These are phyloP conservation scores for Zygotorulaspora chibaensis DNA, from an alignment of 805 yeast species.

Conservation along the genomic window DNA sequence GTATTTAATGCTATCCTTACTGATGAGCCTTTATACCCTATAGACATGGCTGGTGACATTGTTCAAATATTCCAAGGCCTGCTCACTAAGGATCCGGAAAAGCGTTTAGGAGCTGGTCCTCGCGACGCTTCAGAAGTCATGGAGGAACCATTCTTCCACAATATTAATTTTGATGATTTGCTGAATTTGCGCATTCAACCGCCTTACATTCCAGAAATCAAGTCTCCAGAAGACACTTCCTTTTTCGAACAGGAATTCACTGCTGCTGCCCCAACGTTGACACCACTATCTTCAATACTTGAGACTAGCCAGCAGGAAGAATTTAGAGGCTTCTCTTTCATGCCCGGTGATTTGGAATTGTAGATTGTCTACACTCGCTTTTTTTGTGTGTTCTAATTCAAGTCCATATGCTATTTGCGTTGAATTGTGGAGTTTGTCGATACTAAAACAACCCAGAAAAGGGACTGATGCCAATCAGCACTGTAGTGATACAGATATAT, in stretches of 20 bases:
- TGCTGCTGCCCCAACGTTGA: conserved; percentile 86
- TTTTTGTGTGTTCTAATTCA: neutral
- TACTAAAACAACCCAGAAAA: too few relatives aligned
- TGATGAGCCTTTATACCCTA: conserved; percentile 95
- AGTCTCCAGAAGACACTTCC: conserved; percentile 83
- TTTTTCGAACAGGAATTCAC: conserved; percentile 95
- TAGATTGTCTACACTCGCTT: conserved; percentile 11
- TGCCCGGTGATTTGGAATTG: conserved; percentile 52
- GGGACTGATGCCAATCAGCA: too few relatives aligned
- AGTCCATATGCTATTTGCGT: neutral
- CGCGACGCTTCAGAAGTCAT: conserved; percentile 89
- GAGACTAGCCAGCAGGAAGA: conserved; percentile 90
- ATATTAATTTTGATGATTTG: conserved; percentile 86
- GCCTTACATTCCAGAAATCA: conserved; percentile 85
- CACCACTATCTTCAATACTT: conserved; percentile 87
- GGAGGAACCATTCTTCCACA: conserved; percentile 91
- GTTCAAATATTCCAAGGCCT: conserved; percentile 90
- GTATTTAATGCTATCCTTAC: conserved; percentile 93
- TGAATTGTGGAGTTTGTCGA: too few relatives aligned
- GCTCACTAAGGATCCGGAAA: conserved; percentile 80
- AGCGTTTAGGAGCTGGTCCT: conserved; percentile 82
- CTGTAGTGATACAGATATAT: too few relatives aligned
- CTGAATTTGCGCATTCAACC: conserved; percentile 68
- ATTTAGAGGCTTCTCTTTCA: conserved; percentile 94
- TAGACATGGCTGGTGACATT: conserved; percentile 95